These are phyloP conservation scores for Lasiodiplodia citricola DNA, from an alignment of 2,329 filamentous ascomycete genomes.

Conservation along the genomic window DNA sequence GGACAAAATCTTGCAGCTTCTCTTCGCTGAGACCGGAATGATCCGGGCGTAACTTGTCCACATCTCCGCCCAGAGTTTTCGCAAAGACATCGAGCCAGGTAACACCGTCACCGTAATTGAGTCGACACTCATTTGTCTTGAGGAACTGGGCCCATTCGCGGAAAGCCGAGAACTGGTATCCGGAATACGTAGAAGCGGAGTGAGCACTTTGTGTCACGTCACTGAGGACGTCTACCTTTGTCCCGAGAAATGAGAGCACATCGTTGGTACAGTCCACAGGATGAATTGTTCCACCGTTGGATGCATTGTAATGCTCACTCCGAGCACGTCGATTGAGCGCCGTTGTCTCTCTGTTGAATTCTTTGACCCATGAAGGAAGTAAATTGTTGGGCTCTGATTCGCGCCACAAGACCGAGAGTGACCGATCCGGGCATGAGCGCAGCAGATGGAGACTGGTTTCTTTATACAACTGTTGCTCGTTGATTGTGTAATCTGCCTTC, in stretches of 20 bases:
- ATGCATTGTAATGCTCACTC: background rate
- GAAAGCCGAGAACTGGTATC: background rate
- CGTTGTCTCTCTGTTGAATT: background rate
- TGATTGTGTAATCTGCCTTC: background rate
- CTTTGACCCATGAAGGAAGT: constrained; percentile 1
- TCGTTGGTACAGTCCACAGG: too few relatives aligned
- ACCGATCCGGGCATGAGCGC: background rate
- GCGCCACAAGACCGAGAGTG: background rate
- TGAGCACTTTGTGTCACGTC: background rate
- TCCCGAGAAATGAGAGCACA: background rate
- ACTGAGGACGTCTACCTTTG: background rate
- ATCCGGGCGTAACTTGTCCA: background rate
- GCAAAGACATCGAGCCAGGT: background rate
- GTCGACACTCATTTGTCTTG: background rate
- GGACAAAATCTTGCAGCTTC: background rate
- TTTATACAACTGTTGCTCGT: background rate
- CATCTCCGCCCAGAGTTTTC: background rate
- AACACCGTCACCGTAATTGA: background rate
- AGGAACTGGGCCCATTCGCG: background rate
- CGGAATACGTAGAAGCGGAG: background rate
- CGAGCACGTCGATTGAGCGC: background rate
- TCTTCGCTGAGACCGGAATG: background rate
- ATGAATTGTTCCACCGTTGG: background rate
- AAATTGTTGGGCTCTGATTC: background rate
- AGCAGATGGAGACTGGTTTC: background rate